Conservation (phyloP, 75 land plant genomes). For the Chamaecyparis obtusa region DNA sequence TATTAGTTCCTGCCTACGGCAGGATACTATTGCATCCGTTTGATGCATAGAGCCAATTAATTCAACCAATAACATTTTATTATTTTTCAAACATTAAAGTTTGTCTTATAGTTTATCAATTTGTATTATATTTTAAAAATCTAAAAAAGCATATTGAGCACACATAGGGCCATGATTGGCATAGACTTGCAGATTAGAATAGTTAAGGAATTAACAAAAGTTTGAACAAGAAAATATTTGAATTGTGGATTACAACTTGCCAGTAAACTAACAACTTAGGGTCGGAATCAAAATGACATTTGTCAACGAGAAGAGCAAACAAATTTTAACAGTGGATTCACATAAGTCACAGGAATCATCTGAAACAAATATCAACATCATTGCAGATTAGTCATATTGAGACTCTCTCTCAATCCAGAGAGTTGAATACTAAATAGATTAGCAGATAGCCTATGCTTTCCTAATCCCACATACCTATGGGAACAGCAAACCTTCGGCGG, state of each 20-base stretch:
- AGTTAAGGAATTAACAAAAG: background rate
- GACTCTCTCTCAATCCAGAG: background rate
- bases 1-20: too few relatives aligned
- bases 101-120: too few relatives aligned
- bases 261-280: background rate
- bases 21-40: too few relatives aligned
- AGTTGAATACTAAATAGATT: background rate
- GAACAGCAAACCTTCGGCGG: background rate
- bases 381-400: background rate
- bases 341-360: background rate
- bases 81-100: too few relatives aligned
- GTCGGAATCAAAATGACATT: background rate
- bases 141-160: background rate
- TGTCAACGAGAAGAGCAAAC: background rate
- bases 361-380: background rate
- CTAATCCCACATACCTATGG: background rate
- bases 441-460: background rate
- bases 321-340: background rate
- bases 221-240: background rate
- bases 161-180: background rate
- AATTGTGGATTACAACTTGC: background rate
- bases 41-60: too few relatives aligned
- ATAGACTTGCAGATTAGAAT: background rate
- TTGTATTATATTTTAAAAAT: too few relatives aligned
- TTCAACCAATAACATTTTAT: too few relatives aligned